Evolutionary conservation across 2,329 filamentous ascomycete species (phyloP).

Genomic region (Penicillium palitans): DNA sequence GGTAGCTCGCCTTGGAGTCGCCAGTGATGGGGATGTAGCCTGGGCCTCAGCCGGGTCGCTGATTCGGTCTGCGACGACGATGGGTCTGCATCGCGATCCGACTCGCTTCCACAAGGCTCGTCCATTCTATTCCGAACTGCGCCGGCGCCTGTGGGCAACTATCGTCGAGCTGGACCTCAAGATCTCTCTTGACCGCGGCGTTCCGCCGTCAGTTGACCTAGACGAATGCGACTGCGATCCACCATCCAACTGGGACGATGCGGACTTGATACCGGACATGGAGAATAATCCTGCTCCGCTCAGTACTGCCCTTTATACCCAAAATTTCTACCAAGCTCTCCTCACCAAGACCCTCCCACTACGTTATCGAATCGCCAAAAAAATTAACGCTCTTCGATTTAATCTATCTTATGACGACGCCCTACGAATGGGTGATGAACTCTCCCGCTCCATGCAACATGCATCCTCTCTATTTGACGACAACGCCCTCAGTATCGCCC

Average conservation of each 20-base stretch:
- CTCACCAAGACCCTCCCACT: constrained; percentile 31
- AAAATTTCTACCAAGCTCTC: constrained; percentile 32
- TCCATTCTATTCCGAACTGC: constrained; percentile 47
- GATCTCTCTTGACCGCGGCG: constrained; percentile 37
- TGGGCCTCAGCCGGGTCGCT: constrained; percentile 43
- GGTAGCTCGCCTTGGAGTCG: constrained; percentile 35
- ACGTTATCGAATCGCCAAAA: constrained; percentile 33
- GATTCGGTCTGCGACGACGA: constrained; percentile 43
- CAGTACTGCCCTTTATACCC: constrained; percentile 21
- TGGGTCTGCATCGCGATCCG: constrained; percentile 47
- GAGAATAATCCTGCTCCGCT: constrained; percentile 23
- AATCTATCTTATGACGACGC: constrained; percentile 37
- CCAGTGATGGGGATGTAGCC: constrained; percentile 34
- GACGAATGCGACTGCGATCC: constrained; percentile 40
- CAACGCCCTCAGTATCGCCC: constrained; percentile 7
- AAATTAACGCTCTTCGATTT: constrained; percentile 34
- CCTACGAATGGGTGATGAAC: constrained; percentile 32
- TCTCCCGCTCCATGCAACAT: constrained; percentile 27
- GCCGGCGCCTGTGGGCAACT: constrained; percentile 48
- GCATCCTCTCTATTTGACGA: constrained; percentile 28
- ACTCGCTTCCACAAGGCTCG: constrained; percentile 33
- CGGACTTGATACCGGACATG: constrained; percentile 33
- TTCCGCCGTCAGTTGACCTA: constrained; percentile 36
- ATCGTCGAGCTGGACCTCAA: constrained; percentile 46
- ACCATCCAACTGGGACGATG: constrained; percentile 43